phyloP scores from a whole-genome alignment of 345 rosid species.

The Eucalyptus erythrocorys region DNA sequence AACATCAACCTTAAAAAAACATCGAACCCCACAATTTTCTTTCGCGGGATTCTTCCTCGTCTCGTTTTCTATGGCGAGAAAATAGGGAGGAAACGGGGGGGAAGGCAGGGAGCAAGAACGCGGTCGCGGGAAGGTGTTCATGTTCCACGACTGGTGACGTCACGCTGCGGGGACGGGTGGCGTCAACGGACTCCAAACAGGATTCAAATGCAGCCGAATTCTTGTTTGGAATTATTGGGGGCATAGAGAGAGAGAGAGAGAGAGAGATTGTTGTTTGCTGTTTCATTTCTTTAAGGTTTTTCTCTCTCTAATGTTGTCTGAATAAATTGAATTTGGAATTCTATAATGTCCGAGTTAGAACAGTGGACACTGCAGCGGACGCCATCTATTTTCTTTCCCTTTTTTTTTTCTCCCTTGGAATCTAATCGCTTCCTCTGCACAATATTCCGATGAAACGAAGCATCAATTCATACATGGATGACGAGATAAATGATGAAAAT shows the following conservation, averaged over 20 bases:
- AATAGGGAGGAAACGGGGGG: background rate
- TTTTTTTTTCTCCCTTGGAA: background rate
- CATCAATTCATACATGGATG: background rate
- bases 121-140: background rate
- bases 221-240: background rate
- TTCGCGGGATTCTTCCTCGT: background rate
- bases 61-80: background rate
- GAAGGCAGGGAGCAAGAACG: background rate
- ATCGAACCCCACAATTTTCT: background rate
- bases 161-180: background rate
- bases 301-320: background rate
- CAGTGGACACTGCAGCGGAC: background rate
- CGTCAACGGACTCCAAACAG: constrained; percentile 8
- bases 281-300: background rate
- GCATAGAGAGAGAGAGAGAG: background rate
- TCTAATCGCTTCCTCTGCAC: background rate
- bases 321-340: background rate
- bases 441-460: background rate
- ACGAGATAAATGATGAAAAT: background rate
- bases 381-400: background rate
- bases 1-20: background rate
- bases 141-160: background rate
- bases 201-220: constrained; percentile 1
- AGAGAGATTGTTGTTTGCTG: background rate
- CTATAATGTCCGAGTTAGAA: background rate